These are phyloP conservation scores for Oropetium thomaeum DNA, from an alignment of 176 grass and related monocot genomes.

Conservation along the genomic window DNA sequence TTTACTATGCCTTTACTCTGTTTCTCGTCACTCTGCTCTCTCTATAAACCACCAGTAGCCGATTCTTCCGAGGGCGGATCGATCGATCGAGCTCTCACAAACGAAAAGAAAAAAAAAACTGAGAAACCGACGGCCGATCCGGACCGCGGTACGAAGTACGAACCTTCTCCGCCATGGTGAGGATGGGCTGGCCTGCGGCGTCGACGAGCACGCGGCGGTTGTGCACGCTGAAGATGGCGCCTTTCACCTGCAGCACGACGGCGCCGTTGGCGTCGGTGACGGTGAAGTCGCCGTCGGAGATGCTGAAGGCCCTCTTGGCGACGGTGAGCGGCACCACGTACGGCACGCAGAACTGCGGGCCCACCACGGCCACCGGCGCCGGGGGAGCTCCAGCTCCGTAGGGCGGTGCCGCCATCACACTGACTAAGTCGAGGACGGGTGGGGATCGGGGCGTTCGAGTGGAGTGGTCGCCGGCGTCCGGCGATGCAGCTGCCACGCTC, in stretches of 20 bases:
- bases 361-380: slow-evolving; percentile 47
- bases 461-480: no score
- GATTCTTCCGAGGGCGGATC: background rate
- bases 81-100: background rate
- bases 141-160: no score
- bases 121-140: background rate
- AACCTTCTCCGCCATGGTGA: slow-evolving; percentile 71
- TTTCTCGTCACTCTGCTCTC: no score
- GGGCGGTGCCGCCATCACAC: background rate
- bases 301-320: slow-evolving; percentile 58
- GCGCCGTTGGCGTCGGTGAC: slow-evolving; percentile 65
- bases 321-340: slow-evolving; percentile 62
- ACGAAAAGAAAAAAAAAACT: background rate
- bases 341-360: slow-evolving; percentile 53
- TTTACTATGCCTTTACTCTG: no score
- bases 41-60: background rate
- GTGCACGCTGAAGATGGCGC: slow-evolving; percentile 46
- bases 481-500: background rate
- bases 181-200: slow-evolving; percentile 45
- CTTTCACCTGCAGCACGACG: slow-evolving; percentile 58
- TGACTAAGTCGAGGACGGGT: background rate
- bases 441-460: background rate
- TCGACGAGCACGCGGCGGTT: slow-evolving; percentile 54
- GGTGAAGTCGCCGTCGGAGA: slow-evolving; percentile 63
- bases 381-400: background rate